Evolutionary conservation across 176 grass and related monocot species (phyloP).

Genomic region (Tillandsia leiboldiana): DNA sequence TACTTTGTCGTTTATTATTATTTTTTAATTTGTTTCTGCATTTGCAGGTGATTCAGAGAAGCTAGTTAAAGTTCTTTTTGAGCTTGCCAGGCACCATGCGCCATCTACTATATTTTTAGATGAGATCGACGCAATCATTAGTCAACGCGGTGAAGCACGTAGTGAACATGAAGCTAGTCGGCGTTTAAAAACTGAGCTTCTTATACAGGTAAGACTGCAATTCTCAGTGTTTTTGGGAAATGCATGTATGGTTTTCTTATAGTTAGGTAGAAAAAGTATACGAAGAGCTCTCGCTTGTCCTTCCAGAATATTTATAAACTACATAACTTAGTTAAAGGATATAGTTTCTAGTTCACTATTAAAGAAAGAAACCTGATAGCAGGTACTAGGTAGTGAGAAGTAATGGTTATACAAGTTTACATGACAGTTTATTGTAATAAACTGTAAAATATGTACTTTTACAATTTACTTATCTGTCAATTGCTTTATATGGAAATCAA

Average conservation of each 20-base stretch:
- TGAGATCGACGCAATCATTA: slow-evolving; percentile 93
- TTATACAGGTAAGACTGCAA: slow-evolving; percentile 54
- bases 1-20: background rate
- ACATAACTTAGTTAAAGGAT: too few relatives aligned
- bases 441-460: too few relatives aligned
- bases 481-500: background rate
- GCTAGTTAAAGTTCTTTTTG: slow-evolving; percentile 78
- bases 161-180: slow-evolving; percentile 95
- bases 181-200: slow-evolving; percentile 81
- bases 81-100: slow-evolving; percentile 89
- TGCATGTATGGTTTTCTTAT: too few relatives aligned
- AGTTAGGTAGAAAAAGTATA: too few relatives aligned
- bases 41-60: slow-evolving; percentile 91
- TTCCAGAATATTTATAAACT: too few relatives aligned
- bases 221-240: too few relatives aligned
- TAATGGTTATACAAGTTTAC: too few relatives aligned
- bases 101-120: slow-evolving; percentile 96
- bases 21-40: background rate
- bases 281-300: too few relatives aligned
- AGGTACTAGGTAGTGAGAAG: too few relatives aligned
- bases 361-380: too few relatives aligned
- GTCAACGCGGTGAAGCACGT: slow-evolving; percentile 81
- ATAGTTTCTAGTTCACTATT: too few relatives aligned
- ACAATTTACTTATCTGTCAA: background rate
- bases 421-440: too few relatives aligned